Conservation (phyloP, 2,329 filamentous ascomycete species). For the Diaporthe sp. region DNA sequence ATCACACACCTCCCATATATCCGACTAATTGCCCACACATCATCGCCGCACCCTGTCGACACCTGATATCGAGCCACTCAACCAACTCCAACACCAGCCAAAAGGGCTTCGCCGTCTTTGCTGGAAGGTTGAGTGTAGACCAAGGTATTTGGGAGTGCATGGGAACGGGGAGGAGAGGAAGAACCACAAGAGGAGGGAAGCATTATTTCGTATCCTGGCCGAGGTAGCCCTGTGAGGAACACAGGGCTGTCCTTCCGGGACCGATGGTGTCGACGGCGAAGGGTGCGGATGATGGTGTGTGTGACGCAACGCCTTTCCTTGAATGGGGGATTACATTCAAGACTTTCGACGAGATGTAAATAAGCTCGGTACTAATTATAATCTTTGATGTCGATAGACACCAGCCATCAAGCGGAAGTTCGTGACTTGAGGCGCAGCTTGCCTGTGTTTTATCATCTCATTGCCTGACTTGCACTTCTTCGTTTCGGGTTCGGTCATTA, state of each 20-base stretch:
- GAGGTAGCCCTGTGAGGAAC: not conserved
- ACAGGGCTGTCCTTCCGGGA: not conserved
- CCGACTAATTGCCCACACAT: slow-evolving; percentile 37
- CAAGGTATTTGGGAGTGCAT: not conserved
- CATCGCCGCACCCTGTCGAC: slow-evolving; percentile 31
- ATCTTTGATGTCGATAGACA: not conserved
- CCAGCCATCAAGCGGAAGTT: not conserved
- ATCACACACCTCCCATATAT: slow-evolving; percentile 37
- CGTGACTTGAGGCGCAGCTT: not conserved
- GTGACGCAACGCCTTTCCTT: slow-evolving; percentile 36
- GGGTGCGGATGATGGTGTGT: slow-evolving; percentile 17
- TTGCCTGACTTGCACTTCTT: not conserved
- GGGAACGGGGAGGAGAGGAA: not conserved
- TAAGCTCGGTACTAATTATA: slow-evolving; percentile 27
- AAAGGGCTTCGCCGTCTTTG: not conserved
- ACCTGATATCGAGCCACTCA: not conserved
- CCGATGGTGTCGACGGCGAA: slow-evolving; percentile 15
- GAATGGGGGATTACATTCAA: slow-evolving; percentile 32
- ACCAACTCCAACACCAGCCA: not conserved
- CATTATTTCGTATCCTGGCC: slow-evolving; percentile 11
- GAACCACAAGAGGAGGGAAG: no score
- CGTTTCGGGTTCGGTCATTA: not conserved
- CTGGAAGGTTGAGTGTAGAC: not conserved
- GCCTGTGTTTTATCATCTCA: not conserved
- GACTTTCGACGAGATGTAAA: slow-evolving; percentile 24